These are phyloP conservation scores for Eimeria tenella DNA, from an alignment of 169 alveolate genomes.

Conservation along the genomic window DNA sequence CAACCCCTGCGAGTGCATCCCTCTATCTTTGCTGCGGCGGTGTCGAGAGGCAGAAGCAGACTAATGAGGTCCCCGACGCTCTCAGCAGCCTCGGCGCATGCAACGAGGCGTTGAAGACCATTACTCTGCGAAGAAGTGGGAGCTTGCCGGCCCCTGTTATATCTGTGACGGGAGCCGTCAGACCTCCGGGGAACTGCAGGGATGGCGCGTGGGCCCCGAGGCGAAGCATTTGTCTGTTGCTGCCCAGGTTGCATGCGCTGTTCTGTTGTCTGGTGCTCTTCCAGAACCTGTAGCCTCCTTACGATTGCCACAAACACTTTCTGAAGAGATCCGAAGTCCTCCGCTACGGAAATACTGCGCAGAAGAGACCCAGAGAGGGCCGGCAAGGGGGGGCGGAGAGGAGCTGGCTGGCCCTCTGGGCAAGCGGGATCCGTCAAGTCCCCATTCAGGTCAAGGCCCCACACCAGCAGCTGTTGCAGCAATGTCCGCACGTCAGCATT, in stretches of 20 bases:
- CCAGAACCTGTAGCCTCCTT: slow-evolving; percentile 34
- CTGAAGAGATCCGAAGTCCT: slow-evolving; percentile 19
- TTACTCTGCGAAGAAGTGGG: not conserved
- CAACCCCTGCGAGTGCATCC: slow-evolving; percentile 47
- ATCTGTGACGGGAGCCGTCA: not conserved
- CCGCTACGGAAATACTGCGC: not conserved
- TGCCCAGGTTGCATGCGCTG: slow-evolving; percentile 11
- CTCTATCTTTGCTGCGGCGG: slow-evolving; percentile 10
- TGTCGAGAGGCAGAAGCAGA: slow-evolving; percentile 19
- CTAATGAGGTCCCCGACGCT: not conserved
- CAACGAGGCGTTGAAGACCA: slow-evolving; percentile 45
- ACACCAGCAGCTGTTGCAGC: slow-evolving; percentile 65
- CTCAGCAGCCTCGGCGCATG: slow-evolving; percentile 33
- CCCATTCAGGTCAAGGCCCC: slow-evolving; percentile 47
- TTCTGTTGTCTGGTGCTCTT: slow-evolving; percentile 2
- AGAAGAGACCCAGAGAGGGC: slow-evolving; percentile 26
- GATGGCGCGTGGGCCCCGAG: slow-evolving; percentile 5
- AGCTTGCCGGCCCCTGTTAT: not conserved
- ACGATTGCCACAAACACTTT: not conserved
- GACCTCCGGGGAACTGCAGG: slow-evolving; percentile 26
- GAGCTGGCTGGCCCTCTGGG: not conserved
- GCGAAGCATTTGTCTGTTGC: not conserved
- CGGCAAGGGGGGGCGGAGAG: slow-evolving; percentile 47
- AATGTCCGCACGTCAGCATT: slow-evolving; percentile 13
- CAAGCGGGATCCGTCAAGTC: not conserved